Evolutionary conservation across 164 flowering plant species (phyloP).

Genomic region (grape (Vitis vinifera)): DNA sequence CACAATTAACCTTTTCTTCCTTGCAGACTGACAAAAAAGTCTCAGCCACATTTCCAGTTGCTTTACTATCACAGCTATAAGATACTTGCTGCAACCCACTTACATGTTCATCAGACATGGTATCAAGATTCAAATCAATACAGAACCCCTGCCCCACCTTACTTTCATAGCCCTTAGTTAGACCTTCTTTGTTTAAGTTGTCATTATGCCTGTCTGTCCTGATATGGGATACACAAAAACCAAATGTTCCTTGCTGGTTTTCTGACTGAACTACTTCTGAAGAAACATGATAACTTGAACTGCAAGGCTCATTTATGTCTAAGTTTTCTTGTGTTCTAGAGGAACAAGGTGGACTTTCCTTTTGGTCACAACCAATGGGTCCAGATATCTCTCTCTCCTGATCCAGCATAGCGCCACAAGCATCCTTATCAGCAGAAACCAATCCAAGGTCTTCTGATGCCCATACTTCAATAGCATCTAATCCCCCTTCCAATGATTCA

Average conservation of each 20-base stretch:
- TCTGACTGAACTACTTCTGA: constrained; percentile 28
- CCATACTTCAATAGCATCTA: constrained; percentile 46
- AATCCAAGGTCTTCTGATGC: constrained; percentile 25
- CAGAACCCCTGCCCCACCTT: constrained; percentile 14
- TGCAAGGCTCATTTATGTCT: constrained; percentile 22
- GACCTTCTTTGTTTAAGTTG: constrained; percentile 9
- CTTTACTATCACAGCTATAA: constrained; percentile 12
- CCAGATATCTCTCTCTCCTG: constrained; percentile 7
- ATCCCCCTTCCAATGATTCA: constrained; percentile 64
- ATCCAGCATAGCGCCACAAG: constrained; percentile 11
- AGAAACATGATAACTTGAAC: constrained; percentile 17
- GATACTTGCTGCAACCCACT: constrained; percentile 7
- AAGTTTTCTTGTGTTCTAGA: constrained; percentile 13
- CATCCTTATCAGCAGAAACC: constrained; percentile 10
- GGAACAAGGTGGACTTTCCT: constrained; percentile 15
- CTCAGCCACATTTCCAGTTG: constrained; percentile 5
- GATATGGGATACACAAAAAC: constrained; percentile 10
- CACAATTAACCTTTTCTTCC: constrained; percentile 13
- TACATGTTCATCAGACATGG: constrained; percentile 21
- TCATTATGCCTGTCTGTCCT: constrained; percentile 14
- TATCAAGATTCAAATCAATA: constrained; percentile 40
- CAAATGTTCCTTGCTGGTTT: constrained; percentile 4
- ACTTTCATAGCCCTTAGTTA: constrained; percentile 8
- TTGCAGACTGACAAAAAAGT: constrained; percentile 7
- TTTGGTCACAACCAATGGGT: constrained; percentile 2